Percentiles rank a stretch among this genome's conserved stretches.
Conservation (phyloP, 2,329 filamentous ascomycete genomes). For the Cytospora piceicola region DNA sequence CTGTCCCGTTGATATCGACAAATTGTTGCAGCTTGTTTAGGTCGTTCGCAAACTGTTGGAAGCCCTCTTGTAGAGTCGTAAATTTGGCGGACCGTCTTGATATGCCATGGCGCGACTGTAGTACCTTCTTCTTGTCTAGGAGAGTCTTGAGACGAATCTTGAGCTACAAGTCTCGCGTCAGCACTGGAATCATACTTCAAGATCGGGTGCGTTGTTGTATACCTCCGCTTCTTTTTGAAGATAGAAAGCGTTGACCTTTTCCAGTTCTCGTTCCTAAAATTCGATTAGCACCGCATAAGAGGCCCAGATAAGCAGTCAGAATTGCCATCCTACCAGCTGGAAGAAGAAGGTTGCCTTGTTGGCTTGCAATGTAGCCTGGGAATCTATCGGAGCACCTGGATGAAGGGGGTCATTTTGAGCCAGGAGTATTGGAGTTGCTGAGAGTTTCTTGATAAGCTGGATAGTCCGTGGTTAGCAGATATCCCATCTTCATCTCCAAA, state of each 20-base stretch:
- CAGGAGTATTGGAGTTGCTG: conserved; percentile 82
- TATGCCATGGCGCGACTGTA: conserved; percentile 78
- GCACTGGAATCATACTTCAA: not conserved
- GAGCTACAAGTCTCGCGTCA: conserved; percentile 60
- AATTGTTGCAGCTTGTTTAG: conserved; percentile 98
- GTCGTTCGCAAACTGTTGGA: conserved; percentile 95
- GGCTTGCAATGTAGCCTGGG: conserved; percentile 88
- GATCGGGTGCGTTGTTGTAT: conserved; percentile 29
- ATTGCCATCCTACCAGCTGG: conserved; percentile 69
- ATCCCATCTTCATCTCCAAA: not conserved
- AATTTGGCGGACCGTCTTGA: conserved; percentile 92
- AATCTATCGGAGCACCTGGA: conserved; percentile 60
- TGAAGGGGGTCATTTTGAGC: conserved; percentile 70
- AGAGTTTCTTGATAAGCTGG: conserved; percentile 97
- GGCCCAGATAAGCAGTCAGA: conserved; percentile 24
- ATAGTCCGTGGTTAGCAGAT: conserved; percentile 39
- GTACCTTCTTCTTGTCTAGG: conserved; percentile 90
- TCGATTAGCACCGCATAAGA: conserved; percentile 44
- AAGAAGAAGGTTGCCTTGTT: conserved; percentile 99
- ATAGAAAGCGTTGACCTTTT: conserved; percentile 98
- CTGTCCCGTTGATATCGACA: conserved; percentile 96
- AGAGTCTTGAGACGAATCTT: conserved; percentile 91
- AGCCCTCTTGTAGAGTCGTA: conserved; percentile 92
- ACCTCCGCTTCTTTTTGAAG: conserved; percentile 98
- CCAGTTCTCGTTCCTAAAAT: conserved; percentile 86